Base-by-base conservation (phyloP, 257 asterid genomes). In the Agastache rugosa region DNA sequence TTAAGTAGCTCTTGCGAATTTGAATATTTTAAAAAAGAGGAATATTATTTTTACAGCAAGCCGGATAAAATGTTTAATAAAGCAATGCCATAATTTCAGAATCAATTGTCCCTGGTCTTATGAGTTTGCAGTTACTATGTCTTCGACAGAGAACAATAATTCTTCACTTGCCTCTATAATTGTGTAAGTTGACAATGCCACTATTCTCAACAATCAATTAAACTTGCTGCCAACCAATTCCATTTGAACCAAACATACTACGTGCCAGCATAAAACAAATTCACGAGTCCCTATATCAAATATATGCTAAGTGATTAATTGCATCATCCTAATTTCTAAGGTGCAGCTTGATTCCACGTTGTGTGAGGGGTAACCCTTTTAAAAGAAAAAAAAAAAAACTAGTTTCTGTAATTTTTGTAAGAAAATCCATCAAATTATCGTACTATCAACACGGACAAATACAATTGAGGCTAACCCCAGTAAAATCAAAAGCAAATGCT, bases 151-250 rank as follows among this genome's bases (percentile, higher is more conserved):
- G 48, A 58, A 19, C 61, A 1, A 37, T 63, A 11, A 37, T 53
- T 63, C 17, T 17, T 56, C 39, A 50, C 50, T 42, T 10, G n/a
- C 63, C 48, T 53, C 8, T 68, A 44, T n/a, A 71, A 47, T 8
- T 71, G 4, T 25, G 31, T 61, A 65, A 72, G 72, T 56, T 19
- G 58, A 6, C 78, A 78, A 39, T 73, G 45, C 69, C 16, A 45
- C 14, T 62, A 16, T 68, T 35, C 45, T 51, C 72, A 41, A 50
- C 9, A 6, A 62, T 68, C 72, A 60, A 66, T 29, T 23, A 11
- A 45, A 58, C 62, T 65, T 20, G n/a, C 14, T 22, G 61, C 71
- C 59, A 63, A 64, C 14, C 67, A 68, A 16, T 61, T 73, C 14
- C 73, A 67, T 35, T 31, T 17, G 31, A 71, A 72, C 19, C 64